Base-by-base conservation (phyloP, 148 eudicot genomes). In the Silene uniflora region DNA sequence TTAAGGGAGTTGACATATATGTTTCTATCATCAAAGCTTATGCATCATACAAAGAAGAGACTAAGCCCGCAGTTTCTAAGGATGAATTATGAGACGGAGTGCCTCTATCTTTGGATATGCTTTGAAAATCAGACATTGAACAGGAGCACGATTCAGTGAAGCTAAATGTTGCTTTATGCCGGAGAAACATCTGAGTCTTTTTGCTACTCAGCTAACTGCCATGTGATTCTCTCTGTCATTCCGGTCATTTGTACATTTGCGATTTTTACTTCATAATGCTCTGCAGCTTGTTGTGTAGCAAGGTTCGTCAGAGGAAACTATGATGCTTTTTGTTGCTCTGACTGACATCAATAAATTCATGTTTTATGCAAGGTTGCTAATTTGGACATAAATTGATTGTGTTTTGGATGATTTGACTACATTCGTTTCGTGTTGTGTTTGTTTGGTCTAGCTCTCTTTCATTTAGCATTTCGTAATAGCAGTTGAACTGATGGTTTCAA, bases 1-100 rank as follows among this genome's bases (percentile, higher is more conserved):
- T 76, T 11, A 76, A 76, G 58, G 78, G 78, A 19, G 65, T 76
- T 21, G 72, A 76, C 23, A 39, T 67, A 19, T 76, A 75, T 16
- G 61, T 1, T 35, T 75, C 72, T n/a, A 76, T 76, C 17, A 76
- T 76, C 72, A 76, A 56, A 67, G 65, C 78, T 67, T 76, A 67
- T 39, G 78, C 78, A 55, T 67, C 78, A 19, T 67, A 56, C 42
- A 29, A 18, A n/a, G 73, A 9, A 6, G 52, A 66, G 23, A 13
- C 72, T n/a, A 24, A 75, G 14, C 22, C 71, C 32, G 12, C 66
- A 75, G 78, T 35, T 52, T 67, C 63, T 16, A 75, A 75, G 25
- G 18, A 67, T 10, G 72, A 66, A 71, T 35, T 75, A 46, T 75
- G 61, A 67, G 32, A 12, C 56, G 27, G 71, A 46, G 10, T 5